A percentile compares a stretch with the other conserved stretches of the same genome.
phyloP scores from a whole-genome alignment of 495 filamentous ascomycete species.

The Paragyromitra xinjiangensis region DNA sequence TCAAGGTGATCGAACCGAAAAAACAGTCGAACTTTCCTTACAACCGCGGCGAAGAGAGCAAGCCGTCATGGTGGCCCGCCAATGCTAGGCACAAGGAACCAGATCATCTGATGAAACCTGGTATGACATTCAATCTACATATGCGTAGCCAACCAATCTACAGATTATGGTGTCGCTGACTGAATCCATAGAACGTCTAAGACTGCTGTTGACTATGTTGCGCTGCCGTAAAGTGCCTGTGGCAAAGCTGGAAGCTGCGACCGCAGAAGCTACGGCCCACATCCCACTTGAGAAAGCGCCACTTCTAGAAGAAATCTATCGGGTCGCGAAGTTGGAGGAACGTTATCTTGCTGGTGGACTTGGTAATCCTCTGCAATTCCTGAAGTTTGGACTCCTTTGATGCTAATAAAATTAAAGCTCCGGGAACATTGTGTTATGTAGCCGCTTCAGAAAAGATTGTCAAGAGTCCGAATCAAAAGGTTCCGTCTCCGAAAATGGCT shows the following conservation, averaged over 20 bases:
- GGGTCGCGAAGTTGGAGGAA: constrained; percentile 66
- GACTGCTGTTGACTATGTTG: constrained; percentile 55
- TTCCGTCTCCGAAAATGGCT: constrained; percentile 51
- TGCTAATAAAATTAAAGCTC: constrained; percentile 52
- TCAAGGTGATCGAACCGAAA: constrained; percentile 82
- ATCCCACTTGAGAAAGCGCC: constrained; percentile 55
- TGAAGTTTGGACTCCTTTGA: not conserved
- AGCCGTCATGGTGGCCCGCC: constrained; percentile 85
- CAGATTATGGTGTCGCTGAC: constrained; percentile 22
- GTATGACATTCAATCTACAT: constrained; percentile 62
- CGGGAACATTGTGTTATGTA: constrained; percentile 53
- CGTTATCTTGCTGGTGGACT: constrained; percentile 65
- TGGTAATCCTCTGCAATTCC: constrained; percentile 57
- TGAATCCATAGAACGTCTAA: constrained; percentile 57
- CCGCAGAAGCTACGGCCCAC: constrained; percentile 56
- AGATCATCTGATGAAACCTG: constrained; percentile 79
- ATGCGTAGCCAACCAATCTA: not conserved
- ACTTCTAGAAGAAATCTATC: constrained; percentile 65
- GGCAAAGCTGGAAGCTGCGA: constrained; percentile 57
- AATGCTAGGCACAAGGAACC: constrained; percentile 79
- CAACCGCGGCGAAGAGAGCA: constrained; percentile 71
- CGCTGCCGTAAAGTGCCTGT: constrained; percentile 57
- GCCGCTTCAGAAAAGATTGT: constrained; percentile 57
- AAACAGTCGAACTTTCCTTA: constrained; percentile 89
- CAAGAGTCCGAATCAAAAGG: constrained; percentile 56